Percentiles rank a stretch among this genome's conserved stretches.
Conservation (phyloP, 495 filamentous ascomycete species). For the Penicillium manginii region DNA sequence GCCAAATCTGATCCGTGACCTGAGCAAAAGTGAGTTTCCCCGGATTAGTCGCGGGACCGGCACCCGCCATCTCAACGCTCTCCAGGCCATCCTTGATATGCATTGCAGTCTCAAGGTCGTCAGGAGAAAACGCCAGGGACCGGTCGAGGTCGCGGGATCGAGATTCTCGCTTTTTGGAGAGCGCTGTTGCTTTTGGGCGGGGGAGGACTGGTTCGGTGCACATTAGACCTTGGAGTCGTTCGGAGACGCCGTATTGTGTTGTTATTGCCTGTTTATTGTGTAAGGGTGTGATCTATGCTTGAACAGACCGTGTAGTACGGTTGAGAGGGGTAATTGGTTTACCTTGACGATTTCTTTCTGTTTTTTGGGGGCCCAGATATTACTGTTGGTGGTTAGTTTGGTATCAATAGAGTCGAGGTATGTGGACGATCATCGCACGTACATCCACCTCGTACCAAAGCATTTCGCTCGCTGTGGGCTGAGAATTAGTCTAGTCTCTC, state of each 20-base stretch:
- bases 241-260: conserved; percentile 67
- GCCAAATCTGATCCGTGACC: conserved; percentile 66
- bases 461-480: conserved; percentile 38
- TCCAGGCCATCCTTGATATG: conserved; percentile 29
- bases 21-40: conserved; percentile 45
- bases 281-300: background rate
- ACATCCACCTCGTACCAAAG: conserved; percentile 71
- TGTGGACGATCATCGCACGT: conserved; percentile 23
- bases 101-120: conserved; percentile 43
- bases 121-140: conserved; percentile 18
- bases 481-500: background rate
- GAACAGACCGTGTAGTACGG: no score
- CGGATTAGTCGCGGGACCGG: conserved; percentile 29
- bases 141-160: conserved; percentile 10
- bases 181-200: conserved; percentile 17
- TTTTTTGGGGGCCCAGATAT: conserved; percentile 71
- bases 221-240: conserved; percentile 68
- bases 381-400: conserved; percentile 41
- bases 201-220: conserved; percentile 53
- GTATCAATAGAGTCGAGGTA: conserved; percentile 3
- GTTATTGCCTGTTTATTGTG: conserved; percentile 34
- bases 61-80: conserved; percentile 26
- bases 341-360: conserved; percentile 60
- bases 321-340: background rate
- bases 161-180: conserved; percentile 20